phyloP scores from a whole-genome alignment of 129 eudicot species.

The Arctium minus region DNA sequence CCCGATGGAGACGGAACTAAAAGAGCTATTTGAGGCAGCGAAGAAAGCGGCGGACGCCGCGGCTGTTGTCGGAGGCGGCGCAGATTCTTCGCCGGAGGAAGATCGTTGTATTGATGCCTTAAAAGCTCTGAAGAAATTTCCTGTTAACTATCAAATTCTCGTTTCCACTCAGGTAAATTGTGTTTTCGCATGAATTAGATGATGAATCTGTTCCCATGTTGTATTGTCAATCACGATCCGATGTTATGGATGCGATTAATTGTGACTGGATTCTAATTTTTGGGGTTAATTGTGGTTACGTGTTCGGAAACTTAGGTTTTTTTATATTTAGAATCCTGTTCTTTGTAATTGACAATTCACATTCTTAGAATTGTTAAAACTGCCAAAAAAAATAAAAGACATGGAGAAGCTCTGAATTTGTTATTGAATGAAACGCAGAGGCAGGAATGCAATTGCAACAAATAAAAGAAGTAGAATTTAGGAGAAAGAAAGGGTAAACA shows the following conservation, averaged over 20 bases:
- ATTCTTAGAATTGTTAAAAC: slow-evolving; percentile 10
- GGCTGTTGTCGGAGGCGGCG: slow-evolving; percentile 16
- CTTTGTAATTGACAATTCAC: background rate
- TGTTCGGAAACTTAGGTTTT: background rate
- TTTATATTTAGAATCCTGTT: background rate
- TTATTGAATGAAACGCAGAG: background rate
- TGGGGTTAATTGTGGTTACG: background rate
- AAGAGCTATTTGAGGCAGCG: slow-evolving; percentile 71
- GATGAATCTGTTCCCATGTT: background rate
- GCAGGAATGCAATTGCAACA: background rate
- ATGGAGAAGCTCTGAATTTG: slow-evolving; percentile 2
- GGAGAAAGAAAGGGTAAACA: background rate
- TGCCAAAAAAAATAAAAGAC: background rate
- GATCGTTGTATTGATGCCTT: slow-evolving; percentile 80
- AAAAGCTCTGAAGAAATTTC: slow-evolving; percentile 60
- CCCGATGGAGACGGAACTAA: slow-evolving; percentile 71
- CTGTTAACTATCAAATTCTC: slow-evolving; percentile 74
- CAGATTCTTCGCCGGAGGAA: slow-evolving; percentile 57
- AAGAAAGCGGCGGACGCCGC: slow-evolving; percentile 87
- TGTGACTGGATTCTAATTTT: slow-evolving; percentile 1
- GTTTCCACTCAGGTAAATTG: slow-evolving; percentile 78
- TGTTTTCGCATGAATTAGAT: background rate
- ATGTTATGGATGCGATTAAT: background rate
- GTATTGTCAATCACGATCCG: background rate
- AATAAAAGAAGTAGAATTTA: background rate